Conservation (phyloP, 768 basidiomycete genomes). For the Suillus lakei region DNA sequence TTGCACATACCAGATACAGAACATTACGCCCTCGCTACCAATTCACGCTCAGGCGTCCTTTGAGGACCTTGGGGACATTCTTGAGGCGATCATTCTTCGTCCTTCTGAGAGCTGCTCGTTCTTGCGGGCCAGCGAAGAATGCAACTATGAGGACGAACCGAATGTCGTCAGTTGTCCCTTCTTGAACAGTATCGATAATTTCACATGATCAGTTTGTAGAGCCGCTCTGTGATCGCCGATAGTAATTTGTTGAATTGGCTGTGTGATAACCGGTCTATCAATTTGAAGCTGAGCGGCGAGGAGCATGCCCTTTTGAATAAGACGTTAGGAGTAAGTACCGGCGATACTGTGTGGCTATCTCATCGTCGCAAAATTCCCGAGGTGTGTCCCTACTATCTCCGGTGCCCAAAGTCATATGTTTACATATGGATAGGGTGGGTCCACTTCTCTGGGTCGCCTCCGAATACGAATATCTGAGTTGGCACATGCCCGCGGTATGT, state of each 20-base stretch:
- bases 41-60: conserved; percentile 28
- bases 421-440: conserved; percentile 70
- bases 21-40: conserved; percentile 38
- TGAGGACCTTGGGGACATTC: conserved; percentile 27
- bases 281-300: conserved; percentile 26
- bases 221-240: conserved; percentile 53
- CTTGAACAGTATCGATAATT: background rate
- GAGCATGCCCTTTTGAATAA: conserved; percentile 41
- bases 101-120: conserved; percentile 28
- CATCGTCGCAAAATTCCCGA: conserved; percentile 54
- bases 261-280: conserved; percentile 35
- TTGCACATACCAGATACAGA: conserved; percentile 36
- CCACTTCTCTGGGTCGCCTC: conserved; percentile 77
- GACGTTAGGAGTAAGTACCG: conserved; percentile 47
- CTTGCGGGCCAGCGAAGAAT: conserved; percentile 31
- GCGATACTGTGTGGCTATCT: conserved; percentile 64
- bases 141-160: conserved; percentile 23
- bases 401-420: conserved; percentile 10
- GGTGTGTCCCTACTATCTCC: conserved; percentile 42
- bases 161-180: conserved; percentile 27
- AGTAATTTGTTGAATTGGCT: conserved; percentile 55
- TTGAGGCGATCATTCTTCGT: conserved; percentile 41
- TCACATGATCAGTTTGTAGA: conserved; percentile 39
- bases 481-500: conserved; percentile 66
- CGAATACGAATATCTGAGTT: conserved; percentile 69